phyloP scores from a whole-genome alignment of 2,329 filamentous ascomycete species.

The Diaporthe longicolla region DNA sequence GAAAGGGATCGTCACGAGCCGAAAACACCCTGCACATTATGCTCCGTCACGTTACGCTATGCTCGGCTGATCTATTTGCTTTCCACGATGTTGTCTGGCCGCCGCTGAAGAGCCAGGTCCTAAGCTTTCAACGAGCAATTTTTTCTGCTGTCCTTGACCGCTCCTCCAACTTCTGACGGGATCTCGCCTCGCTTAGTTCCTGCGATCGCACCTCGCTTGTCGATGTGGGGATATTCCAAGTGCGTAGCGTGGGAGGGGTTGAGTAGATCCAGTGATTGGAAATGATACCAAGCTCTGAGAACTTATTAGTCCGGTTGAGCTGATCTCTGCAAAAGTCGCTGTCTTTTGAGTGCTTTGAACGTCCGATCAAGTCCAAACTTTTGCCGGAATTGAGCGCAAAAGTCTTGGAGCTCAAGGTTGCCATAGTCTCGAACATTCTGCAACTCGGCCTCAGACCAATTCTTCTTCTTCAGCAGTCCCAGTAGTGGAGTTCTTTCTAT shows the following conservation, averaged over 20 bases:
- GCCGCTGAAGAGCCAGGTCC: slow-evolving; percentile 9
- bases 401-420: slow-evolving; percentile 1
- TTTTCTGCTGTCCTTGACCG: background rate
- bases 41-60: background rate
- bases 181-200: slow-evolving; percentile 14
- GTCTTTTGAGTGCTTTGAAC: slow-evolving; percentile 9
- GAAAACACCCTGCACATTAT: background rate
- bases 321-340: slow-evolving; percentile 14
- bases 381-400: slow-evolving; percentile 10
- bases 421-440: slow-evolving; percentile 8
- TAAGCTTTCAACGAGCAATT: background rate
- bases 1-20: slow-evolving; percentile 16
- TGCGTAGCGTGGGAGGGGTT: slow-evolving; percentile 5
- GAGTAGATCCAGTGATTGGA: slow-evolving; percentile 7
- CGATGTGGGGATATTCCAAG: background rate
- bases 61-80: slow-evolving; percentile 17
- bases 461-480: slow-evolving; percentile 13
- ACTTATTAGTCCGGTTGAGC: background rate
- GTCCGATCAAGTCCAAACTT: slow-evolving; percentile 6
- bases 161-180: slow-evolving; percentile 11
- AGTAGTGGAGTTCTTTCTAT: slow-evolving; percentile 4
- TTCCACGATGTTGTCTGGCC: slow-evolving; percentile 16
- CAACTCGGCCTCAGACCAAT: slow-evolving; percentile 6
- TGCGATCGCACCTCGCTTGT: slow-evolving; percentile 9
- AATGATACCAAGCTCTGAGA: background rate